phyloP scores from a whole-genome alignment of 2,329 filamentous ascomycete genomes.

The Aspergillus luchuensis region DNA sequence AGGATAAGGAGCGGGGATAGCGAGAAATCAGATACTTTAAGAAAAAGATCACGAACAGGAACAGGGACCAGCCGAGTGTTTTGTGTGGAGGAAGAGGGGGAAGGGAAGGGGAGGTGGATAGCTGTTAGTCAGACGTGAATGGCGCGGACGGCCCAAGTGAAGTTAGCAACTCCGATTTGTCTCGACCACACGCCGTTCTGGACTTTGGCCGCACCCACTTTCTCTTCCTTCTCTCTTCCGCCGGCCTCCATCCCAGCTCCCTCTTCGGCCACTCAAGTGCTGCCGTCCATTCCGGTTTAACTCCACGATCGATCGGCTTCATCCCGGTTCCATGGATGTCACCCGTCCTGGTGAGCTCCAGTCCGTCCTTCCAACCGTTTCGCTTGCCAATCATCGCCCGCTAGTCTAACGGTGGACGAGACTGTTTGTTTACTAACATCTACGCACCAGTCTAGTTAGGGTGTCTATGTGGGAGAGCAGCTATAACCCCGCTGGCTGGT shows the following conservation, averaged over 20 bases:
- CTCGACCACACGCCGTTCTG: not conserved
- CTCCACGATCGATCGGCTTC: conserved; percentile 13
- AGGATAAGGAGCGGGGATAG: not conserved
- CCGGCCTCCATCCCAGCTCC: not conserved
- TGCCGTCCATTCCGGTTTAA: not conserved
- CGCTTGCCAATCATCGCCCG: not conserved
- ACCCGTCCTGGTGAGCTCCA: conserved; percentile 3
- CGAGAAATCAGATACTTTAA: conserved; percentile 4
- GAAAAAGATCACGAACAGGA: not conserved
- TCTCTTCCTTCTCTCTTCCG: no score
- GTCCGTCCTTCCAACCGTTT: not conserved
- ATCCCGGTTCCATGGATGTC: conserved; percentile 14
- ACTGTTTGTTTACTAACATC: not conserved
- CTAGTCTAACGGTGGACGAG: not conserved
- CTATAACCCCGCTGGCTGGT: no score
- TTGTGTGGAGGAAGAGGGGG: not conserved
- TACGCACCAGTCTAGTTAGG: not conserved
- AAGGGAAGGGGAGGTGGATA: not conserved
- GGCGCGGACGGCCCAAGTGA: not conserved
- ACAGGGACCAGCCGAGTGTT: no score
- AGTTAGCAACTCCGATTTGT: not conserved
- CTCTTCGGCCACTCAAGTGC: conserved; percentile 3
- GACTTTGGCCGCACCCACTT: not conserved
- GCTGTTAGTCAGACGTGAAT: not conserved
- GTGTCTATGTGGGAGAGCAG: not conserved